Conservation (phyloP, 495 filamentous ascomycete genomes). For the Echria macrotheca region DNA sequence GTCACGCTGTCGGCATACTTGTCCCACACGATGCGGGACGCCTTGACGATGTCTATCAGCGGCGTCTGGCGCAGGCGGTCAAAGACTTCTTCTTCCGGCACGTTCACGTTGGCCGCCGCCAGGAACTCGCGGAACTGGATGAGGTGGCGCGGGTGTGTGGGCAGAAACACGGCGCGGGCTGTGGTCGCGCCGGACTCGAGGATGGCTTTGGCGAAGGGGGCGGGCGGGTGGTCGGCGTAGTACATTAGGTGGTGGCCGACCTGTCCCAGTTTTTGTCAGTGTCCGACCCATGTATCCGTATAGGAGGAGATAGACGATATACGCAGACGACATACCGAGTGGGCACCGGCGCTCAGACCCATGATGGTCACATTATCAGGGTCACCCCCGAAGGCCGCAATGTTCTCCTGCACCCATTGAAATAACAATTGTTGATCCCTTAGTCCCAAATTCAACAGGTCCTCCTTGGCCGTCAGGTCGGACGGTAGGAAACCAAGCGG, state of each 20-base stretch:
- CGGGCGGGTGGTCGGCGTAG: conserved; percentile 30
- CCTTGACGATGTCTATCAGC: conserved; percentile 38
- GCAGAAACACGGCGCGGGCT: conserved; percentile 54
- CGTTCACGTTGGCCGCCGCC: conserved; percentile 32
- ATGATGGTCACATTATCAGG: conserved; percentile 57
- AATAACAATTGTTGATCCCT: conserved; percentile 61
- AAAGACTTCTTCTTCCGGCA: conserved; percentile 43
- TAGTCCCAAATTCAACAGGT: conserved; percentile 60
- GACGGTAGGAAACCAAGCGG: conserved; percentile 64
- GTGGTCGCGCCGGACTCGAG: conserved; percentile 59
- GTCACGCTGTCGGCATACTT: conserved; percentile 50
- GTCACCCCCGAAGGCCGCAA: conserved; percentile 58
- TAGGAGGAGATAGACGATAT: too few species aligned
- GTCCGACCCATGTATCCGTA: neutral
- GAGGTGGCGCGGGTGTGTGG: conserved; percentile 52
- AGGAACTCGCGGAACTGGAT: conserved; percentile 57
- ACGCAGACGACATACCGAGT: conserved; percentile 42
- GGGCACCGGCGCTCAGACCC: conserved; percentile 62
- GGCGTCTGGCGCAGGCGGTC: conserved; percentile 47
- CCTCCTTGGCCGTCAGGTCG: conserved; percentile 45
- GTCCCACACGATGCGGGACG: conserved; percentile 48
- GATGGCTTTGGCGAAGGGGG: conserved; percentile 57
- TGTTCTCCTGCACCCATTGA: conserved; percentile 61
- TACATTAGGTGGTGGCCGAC: conserved; percentile 62
- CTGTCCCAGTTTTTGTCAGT: conserved; percentile 25